A percentile compares a stretch with the other conserved stretches of the same genome.
Conservation (phyloP, 1,284 basidiomycete species). For the Ceratobasidium sp. region DNA sequence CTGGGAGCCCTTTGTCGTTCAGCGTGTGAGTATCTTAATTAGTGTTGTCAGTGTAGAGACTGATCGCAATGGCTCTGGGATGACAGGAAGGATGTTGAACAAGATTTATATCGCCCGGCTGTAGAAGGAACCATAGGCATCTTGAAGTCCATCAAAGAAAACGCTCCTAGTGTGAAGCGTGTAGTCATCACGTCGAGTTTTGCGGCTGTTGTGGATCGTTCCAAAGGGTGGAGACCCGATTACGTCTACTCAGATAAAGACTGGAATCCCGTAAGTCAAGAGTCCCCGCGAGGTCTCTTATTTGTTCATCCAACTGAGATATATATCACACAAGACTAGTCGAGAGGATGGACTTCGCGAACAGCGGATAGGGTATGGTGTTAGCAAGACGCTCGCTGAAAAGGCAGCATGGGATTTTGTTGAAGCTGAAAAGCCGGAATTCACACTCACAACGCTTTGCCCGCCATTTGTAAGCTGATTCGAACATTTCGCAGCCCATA, state of each 20-base stretch:
- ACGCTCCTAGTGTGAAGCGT: conserved; percentile 52
- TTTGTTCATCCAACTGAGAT: conserved; percentile 7
- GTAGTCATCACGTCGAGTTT: conserved; percentile 59
- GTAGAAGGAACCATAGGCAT: conserved; percentile 58
- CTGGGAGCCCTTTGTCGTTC: conserved; percentile 6
- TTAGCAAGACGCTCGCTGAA: conserved; percentile 51
- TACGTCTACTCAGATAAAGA: conserved; percentile 50
- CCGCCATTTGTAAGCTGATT: conserved; percentile 6
- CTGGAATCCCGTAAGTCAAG: conserved; percentile 51
- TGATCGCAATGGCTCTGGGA: not conserved
- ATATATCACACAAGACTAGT: conserved; percentile 1
- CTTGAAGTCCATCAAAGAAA: conserved; percentile 52
- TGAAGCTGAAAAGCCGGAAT: conserved; percentile 41
- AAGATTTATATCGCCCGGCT: conserved; percentile 57
- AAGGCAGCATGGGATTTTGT: conserved; percentile 44
- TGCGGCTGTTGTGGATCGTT: conserved; percentile 50
- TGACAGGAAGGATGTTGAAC: conserved; percentile 43
- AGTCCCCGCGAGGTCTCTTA: conserved; percentile 29
- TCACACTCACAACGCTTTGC: conserved; percentile 20
- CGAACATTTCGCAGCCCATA: not conserved
- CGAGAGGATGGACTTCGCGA: conserved; percentile 32
- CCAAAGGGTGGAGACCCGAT: conserved; percentile 41
- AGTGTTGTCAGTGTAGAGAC: not conserved
- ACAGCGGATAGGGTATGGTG: conserved; percentile 47
- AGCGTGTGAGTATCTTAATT: not conserved